Percentiles rank a stretch among this genome's conserved stretches.
Evolutionary conservation across 2,329 filamentous ascomycete species (phyloP).

Genomic region (Macrophomina pseudophaseolina): DNA sequence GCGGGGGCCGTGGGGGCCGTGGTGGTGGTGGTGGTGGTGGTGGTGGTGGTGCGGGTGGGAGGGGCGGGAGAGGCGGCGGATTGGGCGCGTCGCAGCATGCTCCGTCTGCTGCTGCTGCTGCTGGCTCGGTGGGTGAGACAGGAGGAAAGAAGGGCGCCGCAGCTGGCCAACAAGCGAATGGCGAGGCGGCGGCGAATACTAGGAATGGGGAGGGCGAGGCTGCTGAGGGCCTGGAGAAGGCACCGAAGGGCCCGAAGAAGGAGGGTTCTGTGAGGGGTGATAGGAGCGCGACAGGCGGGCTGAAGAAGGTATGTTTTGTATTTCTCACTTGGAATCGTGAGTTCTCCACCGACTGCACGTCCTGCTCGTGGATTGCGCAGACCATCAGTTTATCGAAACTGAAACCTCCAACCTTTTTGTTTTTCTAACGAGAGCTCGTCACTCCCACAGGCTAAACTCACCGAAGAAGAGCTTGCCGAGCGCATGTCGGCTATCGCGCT

Average conservation of each 20-base stretch:
- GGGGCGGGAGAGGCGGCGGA: slow-evolving; percentile 28
- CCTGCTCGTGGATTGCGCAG: not conserved
- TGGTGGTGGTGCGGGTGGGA: slow-evolving; percentile 27
- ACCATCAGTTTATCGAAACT: no score
- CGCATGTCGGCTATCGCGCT: slow-evolving; percentile 66
- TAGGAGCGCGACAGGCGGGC: slow-evolving; percentile 59
- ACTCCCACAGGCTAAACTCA: slow-evolving; percentile 61
- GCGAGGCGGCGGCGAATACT: slow-evolving; percentile 26
- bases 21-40: slow-evolving; percentile 29
- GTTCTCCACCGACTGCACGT: no score
- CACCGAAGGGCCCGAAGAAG: slow-evolving; percentile 28
- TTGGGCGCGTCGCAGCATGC: slow-evolving; percentile 23
- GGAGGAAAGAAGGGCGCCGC: slow-evolving; percentile 27
- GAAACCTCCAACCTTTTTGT: no score
- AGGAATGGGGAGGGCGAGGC: slow-evolving; percentile 33
- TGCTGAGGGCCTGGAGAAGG: slow-evolving; percentile 32
- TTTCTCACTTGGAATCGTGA: no score
- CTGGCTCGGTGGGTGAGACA: not conserved
- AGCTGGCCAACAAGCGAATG: slow-evolving; percentile 28
- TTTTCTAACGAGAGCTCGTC: not conserved
- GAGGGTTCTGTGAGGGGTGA: slow-evolving; percentile 58
- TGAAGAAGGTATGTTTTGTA: slow-evolving; percentile 48
- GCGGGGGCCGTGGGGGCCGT: slow-evolving; percentile 26
- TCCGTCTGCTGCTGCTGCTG: not conserved
- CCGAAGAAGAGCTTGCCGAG: slow-evolving; percentile 66